Base-by-base conservation (phyloP, 768 basidiomycete genomes). In the Lyophyllum decastes region DNA sequence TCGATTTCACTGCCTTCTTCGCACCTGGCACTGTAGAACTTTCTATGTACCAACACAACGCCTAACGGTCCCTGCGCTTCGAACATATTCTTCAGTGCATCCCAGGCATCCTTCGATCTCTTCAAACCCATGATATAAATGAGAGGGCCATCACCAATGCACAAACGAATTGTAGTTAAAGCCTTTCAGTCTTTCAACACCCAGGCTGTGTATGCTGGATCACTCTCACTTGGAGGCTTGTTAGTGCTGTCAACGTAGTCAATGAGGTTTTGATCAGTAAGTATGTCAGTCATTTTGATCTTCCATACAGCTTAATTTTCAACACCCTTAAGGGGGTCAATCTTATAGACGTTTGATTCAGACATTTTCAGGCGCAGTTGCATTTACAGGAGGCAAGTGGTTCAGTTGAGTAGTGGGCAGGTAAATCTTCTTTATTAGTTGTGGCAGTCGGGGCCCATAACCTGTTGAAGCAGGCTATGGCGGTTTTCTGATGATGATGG, bases 1-100 rank as follows among this genome's bases (percentile, higher is more conserved):
- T 71, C 67, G 33, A 78, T 66, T 45, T 70, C 64, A 19, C 62
- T 58, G 8, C 60, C 68, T 10, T 76, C 75, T 24, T 66, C 64
- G 46, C 67, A 70, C 19, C 61, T 49, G 12, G 64, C 52, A 1
- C 66, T 59, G 44, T 64, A 69, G 54, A 75, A 54, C 51, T 70
- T 68, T 12, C 70, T 59, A 25, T 62, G 64, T 24, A 65, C 50
- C 3, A 59, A 54, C 0, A 73, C 56, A 16, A 73, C 64, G 5
- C 67, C 69, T 8, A 72, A 59, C 9, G 67, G 50, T 6, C 75
- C 72, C 27, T 58, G 51, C 4, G 65, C 54, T 58, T 72, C 69
- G 47, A 70, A 72, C 34, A 70, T 70, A 1, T 58, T 55, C n/a
- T 52, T 51, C 25, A 78, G 61, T 12, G 62, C 58, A 21, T 59